phyloP scores from a whole-genome alignment of 495 filamentous ascomycete genomes.

The Umbilicaria muhlenbergii region DNA sequence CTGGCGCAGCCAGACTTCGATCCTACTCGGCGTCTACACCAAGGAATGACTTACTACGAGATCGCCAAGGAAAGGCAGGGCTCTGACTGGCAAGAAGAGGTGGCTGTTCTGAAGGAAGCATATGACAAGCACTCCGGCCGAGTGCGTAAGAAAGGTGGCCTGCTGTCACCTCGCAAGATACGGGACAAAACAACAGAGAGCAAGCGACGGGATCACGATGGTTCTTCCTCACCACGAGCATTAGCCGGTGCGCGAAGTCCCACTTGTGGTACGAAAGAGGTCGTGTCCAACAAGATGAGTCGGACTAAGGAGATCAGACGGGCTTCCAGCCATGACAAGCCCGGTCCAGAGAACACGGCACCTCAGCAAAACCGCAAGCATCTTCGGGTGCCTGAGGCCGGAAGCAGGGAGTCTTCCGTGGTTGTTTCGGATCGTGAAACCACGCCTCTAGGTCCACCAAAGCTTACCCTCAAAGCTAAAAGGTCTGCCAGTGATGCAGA shows the following conservation, averaged over 20 bases:
- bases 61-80: constrained; percentile 68
- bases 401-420: constrained; percentile 30
- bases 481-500: constrained; percentile 32
- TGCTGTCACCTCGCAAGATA: constrained; percentile 28
- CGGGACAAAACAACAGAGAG: constrained; percentile 40
- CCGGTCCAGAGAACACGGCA: not conserved
- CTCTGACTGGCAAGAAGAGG: constrained; percentile 80
- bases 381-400: constrained; percentile 29
- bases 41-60: constrained; percentile 67
- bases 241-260: constrained; percentile 24
- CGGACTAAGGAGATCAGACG: constrained; percentile 20
- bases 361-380: constrained; percentile 17
- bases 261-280: constrained; percentile 15
- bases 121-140: constrained; percentile 42
- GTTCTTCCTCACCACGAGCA: constrained; percentile 32
- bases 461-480: constrained; percentile 24
- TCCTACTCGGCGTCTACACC: constrained; percentile 48
- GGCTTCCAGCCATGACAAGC: not conserved
- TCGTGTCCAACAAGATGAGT: constrained; percentile 16
- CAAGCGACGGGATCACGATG: constrained; percentile 30
- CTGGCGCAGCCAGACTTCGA: constrained; percentile 66
- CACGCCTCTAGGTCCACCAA: constrained; percentile 27
- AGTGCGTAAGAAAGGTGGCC: constrained; percentile 25
- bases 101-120: constrained; percentile 61
- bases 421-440: constrained; percentile 36